phyloP scores from a whole-genome alignment of 1,284 basidiomycete species.

The Irpex sp. region DNA sequence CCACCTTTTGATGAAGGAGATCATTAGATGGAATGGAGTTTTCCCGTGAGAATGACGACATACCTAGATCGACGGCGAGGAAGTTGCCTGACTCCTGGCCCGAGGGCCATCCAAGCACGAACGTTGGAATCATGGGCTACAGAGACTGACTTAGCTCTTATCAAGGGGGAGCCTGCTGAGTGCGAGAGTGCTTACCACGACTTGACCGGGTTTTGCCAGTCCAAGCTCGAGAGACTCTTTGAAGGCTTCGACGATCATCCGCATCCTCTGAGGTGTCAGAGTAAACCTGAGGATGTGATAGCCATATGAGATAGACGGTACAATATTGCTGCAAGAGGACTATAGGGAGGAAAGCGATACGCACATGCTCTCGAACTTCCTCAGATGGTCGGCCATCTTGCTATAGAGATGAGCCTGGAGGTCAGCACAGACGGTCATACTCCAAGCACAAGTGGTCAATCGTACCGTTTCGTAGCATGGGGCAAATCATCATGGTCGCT shows the following conservation, averaged over 20 bases:
- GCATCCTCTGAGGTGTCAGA: constrained; percentile 90
- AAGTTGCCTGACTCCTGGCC: constrained; percentile 89
- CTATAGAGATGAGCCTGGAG: constrained; percentile 34
- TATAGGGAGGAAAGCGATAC: constrained; percentile 22
- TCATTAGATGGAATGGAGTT: constrained; percentile 3
- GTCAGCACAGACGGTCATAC: constrained; percentile 15
- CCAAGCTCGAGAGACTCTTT: constrained; percentile 89
- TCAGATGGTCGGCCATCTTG: constrained; percentile 86
- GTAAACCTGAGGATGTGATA: constrained; percentile 55
- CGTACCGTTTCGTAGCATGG: constrained; percentile 84
- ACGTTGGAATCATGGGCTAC: constrained; percentile 96
- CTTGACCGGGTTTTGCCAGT: constrained; percentile 78
- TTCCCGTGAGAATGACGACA: constrained; percentile 20
- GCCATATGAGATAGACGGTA: neutral
- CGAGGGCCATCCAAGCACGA: constrained; percentile 94
- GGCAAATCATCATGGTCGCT: constrained; percentile 79
- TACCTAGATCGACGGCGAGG: constrained; percentile 92
- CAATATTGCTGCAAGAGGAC: neutral
- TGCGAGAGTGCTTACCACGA: constrained; percentile 70
- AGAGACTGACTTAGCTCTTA: neutral
- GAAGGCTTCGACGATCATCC: constrained; percentile 96
- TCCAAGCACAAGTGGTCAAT: constrained; percentile 9
- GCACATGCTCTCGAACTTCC: constrained; percentile 82
- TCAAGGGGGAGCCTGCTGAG: neutral
- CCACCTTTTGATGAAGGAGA: constrained; percentile 51